Percentiles rank a stretch among this genome's conserved stretches.
Conservation (phyloP, 805 yeast species). For the Saccharomycopsis sp. region DNA sequence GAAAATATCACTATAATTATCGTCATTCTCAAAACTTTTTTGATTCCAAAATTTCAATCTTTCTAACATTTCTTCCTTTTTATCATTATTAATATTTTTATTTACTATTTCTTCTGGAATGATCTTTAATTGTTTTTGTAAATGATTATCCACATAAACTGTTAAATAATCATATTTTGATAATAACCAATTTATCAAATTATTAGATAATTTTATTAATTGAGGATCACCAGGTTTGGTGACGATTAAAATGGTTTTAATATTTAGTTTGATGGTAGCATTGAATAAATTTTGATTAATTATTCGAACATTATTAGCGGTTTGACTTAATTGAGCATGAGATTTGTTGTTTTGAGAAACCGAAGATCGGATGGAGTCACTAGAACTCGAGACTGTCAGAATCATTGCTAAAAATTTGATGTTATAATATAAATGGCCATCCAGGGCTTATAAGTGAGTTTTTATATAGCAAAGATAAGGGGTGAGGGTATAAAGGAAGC, state of each 20-base stretch:
- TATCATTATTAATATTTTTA: neutral
- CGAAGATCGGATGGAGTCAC: neutral
- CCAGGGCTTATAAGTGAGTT: too few species aligned
- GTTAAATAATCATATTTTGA: constrained; percentile 28
- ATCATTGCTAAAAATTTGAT: too few species aligned
- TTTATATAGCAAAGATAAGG: too few species aligned
- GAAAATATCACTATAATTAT: constrained; percentile 25
- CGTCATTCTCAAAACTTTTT: constrained; percentile 19
- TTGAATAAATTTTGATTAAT: constrained; percentile 60
- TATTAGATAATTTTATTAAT: constrained; percentile 63
- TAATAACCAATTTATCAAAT: constrained; percentile 70
- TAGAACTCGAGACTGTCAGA: too few species aligned
- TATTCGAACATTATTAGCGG: constrained; percentile 72
- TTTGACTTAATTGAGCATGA: constrained; percentile 67
- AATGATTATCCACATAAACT: constrained; percentile 66
- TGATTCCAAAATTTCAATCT: constrained; percentile 32
- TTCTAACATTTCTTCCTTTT: neutral
- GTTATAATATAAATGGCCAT: too few species aligned
- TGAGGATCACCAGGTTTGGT: constrained; percentile 87
- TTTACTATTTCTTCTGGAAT: constrained; percentile 19
- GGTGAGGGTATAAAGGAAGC: too few species aligned
- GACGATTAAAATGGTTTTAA: constrained; percentile 64
- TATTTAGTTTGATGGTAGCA: constrained; percentile 62
- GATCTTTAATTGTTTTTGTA: constrained; percentile 28
- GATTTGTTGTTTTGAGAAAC: constrained; percentile 27